Evolutionary conservation across 2,329 filamentous ascomycete species (phyloP).

Genomic region (Curvularia eragrostidis): DNA sequence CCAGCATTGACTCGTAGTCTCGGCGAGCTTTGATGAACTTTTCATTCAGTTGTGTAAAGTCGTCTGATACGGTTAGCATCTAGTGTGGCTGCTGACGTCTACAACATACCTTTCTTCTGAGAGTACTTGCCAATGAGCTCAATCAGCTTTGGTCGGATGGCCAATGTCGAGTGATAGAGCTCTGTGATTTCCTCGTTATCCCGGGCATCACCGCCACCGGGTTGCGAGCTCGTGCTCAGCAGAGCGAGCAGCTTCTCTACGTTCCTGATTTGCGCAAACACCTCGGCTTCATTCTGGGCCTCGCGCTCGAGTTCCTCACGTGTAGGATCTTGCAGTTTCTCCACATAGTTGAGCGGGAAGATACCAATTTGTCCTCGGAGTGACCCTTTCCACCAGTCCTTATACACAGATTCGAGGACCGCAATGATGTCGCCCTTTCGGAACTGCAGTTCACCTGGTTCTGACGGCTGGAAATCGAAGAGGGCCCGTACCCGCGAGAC

Average conservation of each 20-base stretch:
- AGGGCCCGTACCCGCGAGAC: conserved; percentile 92
- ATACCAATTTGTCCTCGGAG: conserved; percentile 94
- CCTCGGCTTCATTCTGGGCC: conserved; percentile 89
- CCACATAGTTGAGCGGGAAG: conserved; percentile 97
- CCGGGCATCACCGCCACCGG: conserved; percentile 67
- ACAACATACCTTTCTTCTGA: conserved; percentile 85
- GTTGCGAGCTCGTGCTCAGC: conserved; percentile 75
- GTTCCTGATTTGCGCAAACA: conserved; percentile 78
- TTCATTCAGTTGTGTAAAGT: conserved; percentile 97
- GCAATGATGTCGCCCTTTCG: conserved; percentile 97
- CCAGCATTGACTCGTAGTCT: conserved; percentile 94
- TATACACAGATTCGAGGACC: conserved; percentile 96
- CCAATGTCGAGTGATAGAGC: conserved; percentile 89
- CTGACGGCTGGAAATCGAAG: conserved; percentile 93
- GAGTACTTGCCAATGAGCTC: conserved; percentile 99
- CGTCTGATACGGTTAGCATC: conserved; percentile 65
- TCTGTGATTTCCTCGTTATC: conserved; percentile 96
- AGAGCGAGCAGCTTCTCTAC: conserved; percentile 85
- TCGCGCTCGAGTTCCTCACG: conserved; percentile 92
- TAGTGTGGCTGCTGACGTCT: not conserved
- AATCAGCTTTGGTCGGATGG: conserved; percentile 95
- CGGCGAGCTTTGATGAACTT: conserved; percentile 99
- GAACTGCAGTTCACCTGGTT: conserved; percentile 93
- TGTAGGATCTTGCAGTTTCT: conserved; percentile 94
- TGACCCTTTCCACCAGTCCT: conserved; percentile 99